phyloP scores from a whole-genome alignment of 208 protist species.

The Acanthamoeba divionensis region DNA sequence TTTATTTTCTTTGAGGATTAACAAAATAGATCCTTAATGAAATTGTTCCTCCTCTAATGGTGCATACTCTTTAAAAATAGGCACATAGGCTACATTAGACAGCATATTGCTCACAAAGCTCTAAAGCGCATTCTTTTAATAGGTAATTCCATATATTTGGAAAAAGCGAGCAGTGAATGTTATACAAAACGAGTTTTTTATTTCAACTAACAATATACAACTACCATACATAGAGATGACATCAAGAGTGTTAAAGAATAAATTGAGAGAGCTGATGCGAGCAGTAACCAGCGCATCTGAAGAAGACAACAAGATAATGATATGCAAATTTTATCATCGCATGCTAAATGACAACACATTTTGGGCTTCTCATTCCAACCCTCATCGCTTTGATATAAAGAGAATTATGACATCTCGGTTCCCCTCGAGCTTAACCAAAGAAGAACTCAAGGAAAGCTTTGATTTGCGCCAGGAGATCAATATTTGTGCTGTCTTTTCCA shows the following conservation, averaged over 20 bases:
- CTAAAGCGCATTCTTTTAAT: no score
- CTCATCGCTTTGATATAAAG: neutral
- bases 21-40: no score
- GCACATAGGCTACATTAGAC: neutral
- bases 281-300: neutral
- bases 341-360: neutral
- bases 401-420: neutral
- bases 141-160: no score
- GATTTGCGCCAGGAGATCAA: neutral
- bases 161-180: no score
- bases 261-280: constrained; percentile 11
- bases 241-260: constrained; percentile 8
- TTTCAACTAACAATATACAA: no score
- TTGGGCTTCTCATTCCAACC: neutral
- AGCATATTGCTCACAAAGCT: neutral
- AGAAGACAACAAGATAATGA: neutral
- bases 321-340: neutral
- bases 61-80: no score
- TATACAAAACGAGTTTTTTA: no score
- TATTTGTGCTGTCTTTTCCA: constrained; percentile 21
- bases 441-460: neutral
- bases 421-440: neutral
- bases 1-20: no score
- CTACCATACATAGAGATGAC: constrained; percentile 30
- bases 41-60: no score